Evolutionary conservation across 805 yeast species (phyloP), one percentile per base, ranked within the genome.

Genomic region (Saturnispora quitensis): DNA sequence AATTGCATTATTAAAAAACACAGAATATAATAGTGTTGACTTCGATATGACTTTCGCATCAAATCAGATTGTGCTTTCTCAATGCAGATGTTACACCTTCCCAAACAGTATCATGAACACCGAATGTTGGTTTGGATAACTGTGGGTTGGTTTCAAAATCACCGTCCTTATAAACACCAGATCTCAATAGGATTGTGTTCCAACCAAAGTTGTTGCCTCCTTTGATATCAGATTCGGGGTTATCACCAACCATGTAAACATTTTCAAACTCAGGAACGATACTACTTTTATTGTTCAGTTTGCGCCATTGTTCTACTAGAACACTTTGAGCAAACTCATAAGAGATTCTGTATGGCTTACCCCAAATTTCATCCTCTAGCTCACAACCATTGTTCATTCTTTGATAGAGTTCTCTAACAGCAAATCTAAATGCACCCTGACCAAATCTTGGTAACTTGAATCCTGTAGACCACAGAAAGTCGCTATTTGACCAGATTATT

Each of bases 211-310:
- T 70, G 60, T 85, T 83, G 2, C 96, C 99, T 0, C 99, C 99
- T 54, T 75, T 74, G 50, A 93, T 93, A 64, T 93, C 99, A 47
- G 89, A 80, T 24, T 83, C 93, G 3, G 97, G 98, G 65, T 93
- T 93, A 68, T 93, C 99, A 24, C 99, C 99, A 34, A 93, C 87
- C 99, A 93, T 93, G 69, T 75, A 90, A 1, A 93, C 84, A n/a
- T 75, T 67, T 34, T 71, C 68, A 59, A 84, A 72, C 9, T 76
- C 63, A 0, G 85, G 85, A 13, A 62, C 53, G 48, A 68, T 70
- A 4, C 53, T n/a, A 2, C 31, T 45, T 7, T 43, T 45, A 25
- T 55, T 55, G 34, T 53, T 57, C 5, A 56, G 53, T 47, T 70
- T 70, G 12, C 66, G 53, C 84, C 84, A 74, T 54, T 74, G 75